phyloP scores from a whole-genome alignment of 768 basidiomycete genomes.

The Suillus cothurnatus region DNA sequence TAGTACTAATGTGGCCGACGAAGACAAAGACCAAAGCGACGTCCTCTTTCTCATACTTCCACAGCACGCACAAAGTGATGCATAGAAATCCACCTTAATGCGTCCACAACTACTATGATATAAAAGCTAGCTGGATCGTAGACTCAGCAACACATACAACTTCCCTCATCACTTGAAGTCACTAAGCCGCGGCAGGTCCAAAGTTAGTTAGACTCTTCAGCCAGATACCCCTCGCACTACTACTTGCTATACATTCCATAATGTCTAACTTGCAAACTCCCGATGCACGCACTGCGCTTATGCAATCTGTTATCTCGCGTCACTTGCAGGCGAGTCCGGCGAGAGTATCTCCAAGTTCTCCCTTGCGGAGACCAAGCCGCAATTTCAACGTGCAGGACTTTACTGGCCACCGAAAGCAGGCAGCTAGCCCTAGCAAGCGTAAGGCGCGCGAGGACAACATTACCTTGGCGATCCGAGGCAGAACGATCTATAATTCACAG shows the following conservation, averaged over 20 bases:
- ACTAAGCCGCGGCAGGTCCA: conserved; percentile 17
- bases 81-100: conserved; percentile 17
- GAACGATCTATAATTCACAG: conserved; percentile 32
- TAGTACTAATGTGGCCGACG: neutral
- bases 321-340: conserved; percentile 21
- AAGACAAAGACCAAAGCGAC: conserved; percentile 16
- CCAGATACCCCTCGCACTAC: neutral
- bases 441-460: neutral
- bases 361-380: conserved; percentile 8
- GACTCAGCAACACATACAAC: neutral
- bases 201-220: neutral
- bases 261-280: conserved; percentile 31
- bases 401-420: neutral
- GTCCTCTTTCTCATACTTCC: conserved; percentile 21
- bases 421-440: neutral
- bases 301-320: conserved; percentile 30
- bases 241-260: conserved; percentile 10
- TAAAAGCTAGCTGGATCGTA: conserved; percentile 18
- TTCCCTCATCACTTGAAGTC: neutral
- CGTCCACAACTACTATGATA: conserved; percentile 19
- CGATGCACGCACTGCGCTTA: conserved; percentile 37
- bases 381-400: conserved; percentile 9
- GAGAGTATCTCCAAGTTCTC: conserved; percentile 2
- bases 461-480: conserved; percentile 21
- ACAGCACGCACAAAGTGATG: conserved; percentile 10